A percentile compares a stretch with the other conserved stretches of the same genome.
Evolutionary conservation across 2,329 filamentous ascomycete species (phyloP).

Genomic region (Zymoseptoria crescenta): DNA sequence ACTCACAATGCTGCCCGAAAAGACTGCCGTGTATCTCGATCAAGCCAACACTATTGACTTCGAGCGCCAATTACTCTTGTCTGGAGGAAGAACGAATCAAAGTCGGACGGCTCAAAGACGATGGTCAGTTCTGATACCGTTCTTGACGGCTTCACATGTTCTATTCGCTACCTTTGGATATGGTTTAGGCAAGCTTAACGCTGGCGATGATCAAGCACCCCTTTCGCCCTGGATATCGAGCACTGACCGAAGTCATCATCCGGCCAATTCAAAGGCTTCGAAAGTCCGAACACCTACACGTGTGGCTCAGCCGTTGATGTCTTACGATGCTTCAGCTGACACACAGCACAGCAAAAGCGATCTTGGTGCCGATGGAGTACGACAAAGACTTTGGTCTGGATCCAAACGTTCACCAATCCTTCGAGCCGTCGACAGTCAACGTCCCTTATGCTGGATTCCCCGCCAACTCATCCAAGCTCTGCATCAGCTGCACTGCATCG

Average conservation of each 20-base stretch:
- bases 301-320: neutral
- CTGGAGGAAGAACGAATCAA: too few species aligned
- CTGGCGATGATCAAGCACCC: neutral
- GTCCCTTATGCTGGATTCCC: neutral
- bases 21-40: too few species aligned
- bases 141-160: too few species aligned
- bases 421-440: neutral
- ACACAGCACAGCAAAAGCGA: neutral
- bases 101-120: too few species aligned
- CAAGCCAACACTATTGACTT: too few species aligned
- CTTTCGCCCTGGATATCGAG: neutral
- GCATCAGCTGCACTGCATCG: constrained; percentile 1
- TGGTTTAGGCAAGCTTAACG: too few species aligned
- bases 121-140: too few species aligned
- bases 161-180: too few species aligned
- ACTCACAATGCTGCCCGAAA: too few species aligned
- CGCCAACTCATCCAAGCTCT: neutral
- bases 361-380: neutral
- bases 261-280: too few species aligned
- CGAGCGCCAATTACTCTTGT: too few species aligned
- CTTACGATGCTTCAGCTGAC: neutral
- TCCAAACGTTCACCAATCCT: neutral
- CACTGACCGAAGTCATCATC: neutral
- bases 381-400: neutral
- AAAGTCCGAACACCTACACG: too few species aligned